A percentile compares a stretch with the other conserved stretches of the same genome.
These are phyloP conservation scores for Tritrichomonas musculus DNA, from an alignment of 208 protist genomes.

Conservation along the genomic window DNA sequence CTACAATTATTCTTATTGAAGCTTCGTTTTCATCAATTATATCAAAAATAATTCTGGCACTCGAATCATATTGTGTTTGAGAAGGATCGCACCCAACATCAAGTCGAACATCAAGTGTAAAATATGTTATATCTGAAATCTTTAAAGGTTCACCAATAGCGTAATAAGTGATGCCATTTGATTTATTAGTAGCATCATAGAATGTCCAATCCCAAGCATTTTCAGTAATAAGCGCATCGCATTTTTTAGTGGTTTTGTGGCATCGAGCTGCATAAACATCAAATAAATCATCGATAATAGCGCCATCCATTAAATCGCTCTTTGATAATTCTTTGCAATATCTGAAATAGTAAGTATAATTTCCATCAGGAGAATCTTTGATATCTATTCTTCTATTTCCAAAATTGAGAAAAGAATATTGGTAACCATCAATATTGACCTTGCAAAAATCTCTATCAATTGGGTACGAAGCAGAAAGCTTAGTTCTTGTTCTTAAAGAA, in stretches of 20 bases:
- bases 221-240: not conserved
- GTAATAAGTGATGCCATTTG: not conserved
- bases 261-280: not conserved
- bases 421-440: not conserved
- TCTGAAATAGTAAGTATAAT: no score
- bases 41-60: no score
- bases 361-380: no score
- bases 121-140: no score
- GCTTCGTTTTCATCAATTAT: not conserved
- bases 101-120: not conserved
- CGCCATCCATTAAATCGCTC: not conserved
- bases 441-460: not conserved
- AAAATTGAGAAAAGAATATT: not conserved
- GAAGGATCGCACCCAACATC: not conserved
- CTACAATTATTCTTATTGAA: not conserved
- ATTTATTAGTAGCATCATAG: not conserved
- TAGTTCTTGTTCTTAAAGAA: no score
- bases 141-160: not conserved
- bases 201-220: not conserved
- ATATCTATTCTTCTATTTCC: not conserved
- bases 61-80: not conserved
- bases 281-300: not conserved
- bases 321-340: not conserved
- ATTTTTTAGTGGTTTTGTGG: not conserved
- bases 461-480: no score